Conservation (phyloP, 106 monocot species). For the Phalaenopsis aphrodite region DNA sequence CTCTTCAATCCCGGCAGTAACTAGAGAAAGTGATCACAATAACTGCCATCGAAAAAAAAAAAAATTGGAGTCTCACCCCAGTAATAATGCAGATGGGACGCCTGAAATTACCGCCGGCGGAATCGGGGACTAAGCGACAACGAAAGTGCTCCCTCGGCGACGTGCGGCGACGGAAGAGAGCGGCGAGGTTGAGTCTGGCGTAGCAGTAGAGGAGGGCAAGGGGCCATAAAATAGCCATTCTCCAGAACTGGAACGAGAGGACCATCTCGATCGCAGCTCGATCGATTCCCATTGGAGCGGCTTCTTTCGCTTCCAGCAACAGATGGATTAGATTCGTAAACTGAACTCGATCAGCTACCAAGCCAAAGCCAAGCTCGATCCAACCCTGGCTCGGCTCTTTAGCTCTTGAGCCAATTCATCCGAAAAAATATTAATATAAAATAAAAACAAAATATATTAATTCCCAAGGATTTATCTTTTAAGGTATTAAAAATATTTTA, state of each 20-base stretch:
- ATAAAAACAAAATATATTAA: no score
- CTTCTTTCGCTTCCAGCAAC: not conserved
- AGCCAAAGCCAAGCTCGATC: no score
- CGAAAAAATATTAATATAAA: no score
- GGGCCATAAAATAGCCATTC: slow-evolving; percentile 64
- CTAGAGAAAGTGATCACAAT: not conserved
- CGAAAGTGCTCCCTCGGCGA: not conserved
- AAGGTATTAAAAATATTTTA: no score
- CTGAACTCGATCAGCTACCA: no score
- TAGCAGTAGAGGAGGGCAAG: slow-evolving; percentile 58
- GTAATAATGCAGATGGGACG: slow-evolving; percentile 69
- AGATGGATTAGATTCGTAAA: no score
- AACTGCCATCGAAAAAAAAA: not conserved
- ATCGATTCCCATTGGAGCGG: not conserved
- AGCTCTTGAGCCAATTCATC: no score
- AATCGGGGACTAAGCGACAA: slow-evolving; percentile 4
- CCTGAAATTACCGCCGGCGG: slow-evolving; percentile 1
- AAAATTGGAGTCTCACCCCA: slow-evolving; percentile 30
- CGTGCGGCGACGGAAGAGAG: slow-evolving; percentile 7
- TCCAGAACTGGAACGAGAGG: slow-evolving; percentile 59
- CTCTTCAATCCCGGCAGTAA: not conserved
- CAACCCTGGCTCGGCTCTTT: no score
- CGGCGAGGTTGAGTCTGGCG: slow-evolving; percentile 32
- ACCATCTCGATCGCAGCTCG: slow-evolving; percentile 38
- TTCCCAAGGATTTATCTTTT: no score